Evolutionary conservation across 805 yeast species (phyloP).

Genomic region (Teunomyces pallodes): DNA sequence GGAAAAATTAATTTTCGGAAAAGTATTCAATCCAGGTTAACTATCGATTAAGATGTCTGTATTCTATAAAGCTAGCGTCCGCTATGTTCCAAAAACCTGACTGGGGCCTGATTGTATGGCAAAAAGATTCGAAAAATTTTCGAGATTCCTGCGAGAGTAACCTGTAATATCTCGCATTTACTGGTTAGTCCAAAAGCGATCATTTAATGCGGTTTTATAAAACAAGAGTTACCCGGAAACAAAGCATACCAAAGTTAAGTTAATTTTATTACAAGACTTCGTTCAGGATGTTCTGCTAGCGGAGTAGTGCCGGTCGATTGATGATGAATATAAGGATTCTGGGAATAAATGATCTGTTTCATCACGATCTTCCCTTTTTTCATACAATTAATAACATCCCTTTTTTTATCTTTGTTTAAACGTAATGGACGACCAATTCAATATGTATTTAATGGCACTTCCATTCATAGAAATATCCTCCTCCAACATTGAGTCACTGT

Average conservation of each 20-base stretch:
- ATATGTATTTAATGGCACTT: too few species aligned
- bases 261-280: too few species aligned
- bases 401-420: too few species aligned
- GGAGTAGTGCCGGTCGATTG: too few species aligned
- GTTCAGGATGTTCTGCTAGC: neutral
- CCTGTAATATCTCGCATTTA: neutral
- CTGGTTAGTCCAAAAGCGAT: neutral
- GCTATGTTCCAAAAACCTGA: neutral
- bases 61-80: neutral
- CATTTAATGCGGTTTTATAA: too few species aligned
- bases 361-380: too few species aligned
- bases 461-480: too few species aligned
- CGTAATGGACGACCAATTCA: too few species aligned
- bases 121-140: conserved; percentile 4
- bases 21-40: neutral
- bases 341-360: too few species aligned
- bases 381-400: too few species aligned
- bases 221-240: neutral
- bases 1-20: neutral
- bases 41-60: neutral
- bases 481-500: too few species aligned
- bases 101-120: neutral
- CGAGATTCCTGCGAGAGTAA: conserved; percentile 1
- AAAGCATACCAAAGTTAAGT: neutral
- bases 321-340: too few species aligned